phyloP scores from a whole-genome alignment of 2,329 filamentous ascomycete genomes.

The Cytospora leucostoma region DNA sequence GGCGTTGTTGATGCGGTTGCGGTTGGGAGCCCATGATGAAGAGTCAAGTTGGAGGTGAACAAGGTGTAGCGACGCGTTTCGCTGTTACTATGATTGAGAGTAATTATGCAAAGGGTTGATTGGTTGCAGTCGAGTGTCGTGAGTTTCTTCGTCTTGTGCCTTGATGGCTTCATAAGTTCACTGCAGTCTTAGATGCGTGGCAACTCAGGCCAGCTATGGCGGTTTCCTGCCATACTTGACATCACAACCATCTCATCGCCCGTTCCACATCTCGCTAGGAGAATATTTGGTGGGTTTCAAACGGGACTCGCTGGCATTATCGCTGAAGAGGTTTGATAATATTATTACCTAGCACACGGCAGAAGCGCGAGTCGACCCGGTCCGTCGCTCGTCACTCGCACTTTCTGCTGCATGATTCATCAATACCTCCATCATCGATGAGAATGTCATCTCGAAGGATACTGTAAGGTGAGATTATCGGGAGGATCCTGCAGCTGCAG shows the following conservation, averaged over 20 bases:
- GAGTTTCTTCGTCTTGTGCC: too few relatives aligned
- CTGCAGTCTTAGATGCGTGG: background rate
- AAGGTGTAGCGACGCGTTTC: background rate
- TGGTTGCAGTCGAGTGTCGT: too few relatives aligned
- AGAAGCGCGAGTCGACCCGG: background rate
- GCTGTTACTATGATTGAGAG: too few relatives aligned
- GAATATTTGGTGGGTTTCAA: background rate
- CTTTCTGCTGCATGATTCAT: background rate
- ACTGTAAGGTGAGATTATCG: background rate
- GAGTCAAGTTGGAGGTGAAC: background rate
- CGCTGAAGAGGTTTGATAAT: background rate
- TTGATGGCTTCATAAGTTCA: background rate
- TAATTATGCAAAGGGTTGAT: too few relatives aligned
- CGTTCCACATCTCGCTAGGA: background rate
- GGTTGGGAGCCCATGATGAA: conserved; percentile 24
- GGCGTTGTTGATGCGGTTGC: conserved; percentile 1
- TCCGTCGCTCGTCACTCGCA: background rate
- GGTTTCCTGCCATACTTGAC: background rate
- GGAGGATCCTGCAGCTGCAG: background rate
- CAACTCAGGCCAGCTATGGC: background rate
- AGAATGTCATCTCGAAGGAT: background rate
- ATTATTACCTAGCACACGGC: background rate
- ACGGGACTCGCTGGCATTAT: background rate
- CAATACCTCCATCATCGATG: background rate
- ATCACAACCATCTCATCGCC: background rate